These are phyloP conservation scores for Vigna unguiculata DNA, from an alignment of 306 rosid species.

Conservation along the genomic window DNA sequence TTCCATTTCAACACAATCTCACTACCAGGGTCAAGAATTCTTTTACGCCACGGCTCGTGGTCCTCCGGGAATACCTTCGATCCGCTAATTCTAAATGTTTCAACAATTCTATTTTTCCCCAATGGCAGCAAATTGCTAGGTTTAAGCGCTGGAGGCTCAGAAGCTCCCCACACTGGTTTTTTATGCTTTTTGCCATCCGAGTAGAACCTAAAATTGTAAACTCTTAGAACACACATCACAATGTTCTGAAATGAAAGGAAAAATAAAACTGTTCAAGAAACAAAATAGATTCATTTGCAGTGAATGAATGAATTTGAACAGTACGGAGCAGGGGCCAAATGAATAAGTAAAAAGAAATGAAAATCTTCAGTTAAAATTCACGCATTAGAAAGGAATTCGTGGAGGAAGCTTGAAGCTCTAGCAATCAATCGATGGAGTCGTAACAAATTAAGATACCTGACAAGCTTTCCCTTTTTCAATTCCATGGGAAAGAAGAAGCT, in stretches of 20 bases:
- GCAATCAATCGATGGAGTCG: neutral
- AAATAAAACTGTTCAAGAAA: conserved; percentile 28
- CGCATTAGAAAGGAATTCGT: conserved; percentile 16
- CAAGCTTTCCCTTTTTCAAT: conserved; percentile 75
- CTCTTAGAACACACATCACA: conserved; percentile 15
- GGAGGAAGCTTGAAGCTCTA: conserved; percentile 18
- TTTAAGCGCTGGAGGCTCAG: conserved; percentile 59
- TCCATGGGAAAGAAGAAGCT: conserved; percentile 56
- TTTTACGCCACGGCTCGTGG: conserved; percentile 77
- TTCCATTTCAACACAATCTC: conserved; percentile 91
- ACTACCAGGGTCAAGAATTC: conserved; percentile 94
- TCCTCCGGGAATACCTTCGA: conserved; percentile 81
- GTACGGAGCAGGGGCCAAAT: conserved; percentile 1
- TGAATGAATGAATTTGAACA: conserved; percentile 14
- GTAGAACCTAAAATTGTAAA: conserved; percentile 63
- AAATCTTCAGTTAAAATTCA: neutral
- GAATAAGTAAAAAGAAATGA: conserved; percentile 45
- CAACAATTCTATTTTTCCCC: conserved; percentile 59
- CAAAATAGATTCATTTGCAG: conserved; percentile 42
- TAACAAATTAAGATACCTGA: conserved; percentile 53
- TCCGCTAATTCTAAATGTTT: conserved; percentile 57
- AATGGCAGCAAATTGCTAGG: conserved; percentile 53
- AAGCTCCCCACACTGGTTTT: conserved; percentile 56
- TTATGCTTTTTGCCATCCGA: conserved; percentile 66
- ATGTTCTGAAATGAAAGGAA: conserved; percentile 2